Evolutionary conservation across 306 rosid species (phyloP).

Genomic region (Vigna radiata): DNA sequence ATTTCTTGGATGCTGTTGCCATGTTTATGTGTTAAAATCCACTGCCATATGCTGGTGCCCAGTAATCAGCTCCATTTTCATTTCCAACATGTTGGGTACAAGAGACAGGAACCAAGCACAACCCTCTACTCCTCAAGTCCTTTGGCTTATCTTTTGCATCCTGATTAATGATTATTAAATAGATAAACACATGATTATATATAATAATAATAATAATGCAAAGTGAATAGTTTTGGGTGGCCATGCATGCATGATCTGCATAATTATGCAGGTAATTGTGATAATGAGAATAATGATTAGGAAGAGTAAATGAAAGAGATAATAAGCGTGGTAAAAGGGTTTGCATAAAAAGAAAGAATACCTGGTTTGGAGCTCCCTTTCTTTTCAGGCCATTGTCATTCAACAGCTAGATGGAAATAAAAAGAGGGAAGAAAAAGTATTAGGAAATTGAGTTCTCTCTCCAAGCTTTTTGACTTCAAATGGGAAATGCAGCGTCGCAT

Average conservation of each 20-base stretch:
- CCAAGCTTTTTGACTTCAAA: slow-evolving; percentile 52
- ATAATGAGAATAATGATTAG: slow-evolving; percentile 34
- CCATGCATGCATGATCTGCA: background rate
- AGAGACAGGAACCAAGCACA: slow-evolving; percentile 87
- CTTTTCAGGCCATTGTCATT: slow-evolving; percentile 60
- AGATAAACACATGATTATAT: background rate
- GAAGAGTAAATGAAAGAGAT: slow-evolving; percentile 37
- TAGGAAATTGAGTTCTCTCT: slow-evolving; percentile 36
- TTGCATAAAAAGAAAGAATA: slow-evolving; percentile 43
- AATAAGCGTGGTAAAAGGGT: slow-evolving; percentile 34
- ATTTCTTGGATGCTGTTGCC: background rate
- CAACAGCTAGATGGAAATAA: slow-evolving; percentile 52
- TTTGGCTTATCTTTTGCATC: slow-evolving; percentile 52
- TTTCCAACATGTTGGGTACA: slow-evolving; percentile 81
- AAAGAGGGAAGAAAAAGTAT: slow-evolving; percentile 12
- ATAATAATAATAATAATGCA: background rate
- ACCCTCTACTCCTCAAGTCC: slow-evolving; percentile 81
- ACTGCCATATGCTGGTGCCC: slow-evolving; percentile 80
- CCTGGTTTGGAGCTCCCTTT: slow-evolving; percentile 61
- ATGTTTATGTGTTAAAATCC: slow-evolving; percentile 46
- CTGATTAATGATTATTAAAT: slow-evolving; percentile 29
- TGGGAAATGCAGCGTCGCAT: slow-evolving; percentile 41
- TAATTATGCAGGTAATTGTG: slow-evolving; percentile 41
- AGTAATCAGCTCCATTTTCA: slow-evolving; percentile 82
- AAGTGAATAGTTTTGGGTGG: background rate